These are phyloP conservation scores for Vachellia pachyceras DNA, from an alignment of 306 rosid genomes.

Conservation along the genomic window DNA sequence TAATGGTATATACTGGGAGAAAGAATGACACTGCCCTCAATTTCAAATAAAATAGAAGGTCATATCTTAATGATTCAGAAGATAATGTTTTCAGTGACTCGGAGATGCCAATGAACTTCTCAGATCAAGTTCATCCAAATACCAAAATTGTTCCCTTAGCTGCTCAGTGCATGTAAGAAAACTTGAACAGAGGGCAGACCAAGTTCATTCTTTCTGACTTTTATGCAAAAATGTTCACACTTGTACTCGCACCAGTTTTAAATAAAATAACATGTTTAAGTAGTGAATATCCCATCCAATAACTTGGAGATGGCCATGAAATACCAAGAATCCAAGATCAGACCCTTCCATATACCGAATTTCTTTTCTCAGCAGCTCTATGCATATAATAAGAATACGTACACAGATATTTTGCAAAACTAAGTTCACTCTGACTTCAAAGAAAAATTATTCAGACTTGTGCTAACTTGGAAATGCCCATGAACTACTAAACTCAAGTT, in stretches of 20 bases:
- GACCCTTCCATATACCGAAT: conserved; percentile 12
- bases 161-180: conserved; percentile 6
- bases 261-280: background rate
- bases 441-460: background rate
- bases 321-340: conserved; percentile 14
- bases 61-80: conserved; percentile 22
- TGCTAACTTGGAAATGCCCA: conserved; percentile 34
- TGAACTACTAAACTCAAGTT: conserved; percentile 20
- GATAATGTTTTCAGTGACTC: conserved; percentile 12
- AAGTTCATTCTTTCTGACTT: background rate
- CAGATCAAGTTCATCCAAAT: conserved; percentile 8
- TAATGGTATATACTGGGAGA: background rate
- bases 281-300: background rate
- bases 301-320: conserved; percentile 10
- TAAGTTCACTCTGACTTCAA: conserved; percentile 2
- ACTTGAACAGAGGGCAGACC: conserved; percentile 18
- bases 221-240: background rate
- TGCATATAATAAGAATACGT: conserved; percentile 11
- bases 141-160: conserved; percentile 15
- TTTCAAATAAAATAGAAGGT: background rate
- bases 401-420: conserved; percentile 11
- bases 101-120: conserved; percentile 18
- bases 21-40: background rate
- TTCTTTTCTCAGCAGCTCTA: conserved; percentile 19
- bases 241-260: background rate